Evolutionary conservation across 768 basidiomycete genomes (phyloP).

Genomic region (Tephrocybe sp.): DNA sequence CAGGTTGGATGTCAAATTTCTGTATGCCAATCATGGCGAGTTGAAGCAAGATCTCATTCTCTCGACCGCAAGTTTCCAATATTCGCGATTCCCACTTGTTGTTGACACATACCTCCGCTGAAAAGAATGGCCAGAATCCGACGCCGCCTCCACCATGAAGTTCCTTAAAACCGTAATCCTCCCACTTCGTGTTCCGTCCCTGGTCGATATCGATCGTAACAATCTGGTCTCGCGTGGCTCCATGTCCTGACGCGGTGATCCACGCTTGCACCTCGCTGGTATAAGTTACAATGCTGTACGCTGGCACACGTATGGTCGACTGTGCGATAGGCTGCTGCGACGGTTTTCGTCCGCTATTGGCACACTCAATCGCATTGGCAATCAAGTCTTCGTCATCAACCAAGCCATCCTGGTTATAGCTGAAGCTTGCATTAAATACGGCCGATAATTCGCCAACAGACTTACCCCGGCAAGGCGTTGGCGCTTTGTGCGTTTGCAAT

Average conservation of each 20-base stretch:
- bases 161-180: conserved; percentile 10
- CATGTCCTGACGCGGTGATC: background rate
- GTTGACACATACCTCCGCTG: conserved; percentile 1
- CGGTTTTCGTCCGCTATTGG: background rate
- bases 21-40: conserved; percentile 12
- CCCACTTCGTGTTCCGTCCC: conserved; percentile 8
- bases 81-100: conserved; percentile 1
- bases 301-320: background rate
- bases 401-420: background rate
- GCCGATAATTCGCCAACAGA: background rate
- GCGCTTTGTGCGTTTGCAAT: background rate
- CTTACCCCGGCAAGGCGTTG: background rate
- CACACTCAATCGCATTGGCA: background rate
- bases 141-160: conserved; percentile 3
- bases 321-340: no score
- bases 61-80: conserved; percentile 4
- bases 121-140: conserved; percentile 12
- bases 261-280: conserved; percentile 4
- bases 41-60: background rate
- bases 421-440: conserved; percentile 2
- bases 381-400: background rate
- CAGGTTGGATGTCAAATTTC: conserved; percentile 6
- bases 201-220: conserved; percentile 6
- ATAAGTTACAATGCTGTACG: conserved; percentile 6
- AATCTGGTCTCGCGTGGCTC: conserved; percentile 5